These are phyloP conservation scores for Massariosphaeria phaeospora DNA, from an alignment of 495 filamentous ascomycete species.

Conservation along the genomic window DNA sequence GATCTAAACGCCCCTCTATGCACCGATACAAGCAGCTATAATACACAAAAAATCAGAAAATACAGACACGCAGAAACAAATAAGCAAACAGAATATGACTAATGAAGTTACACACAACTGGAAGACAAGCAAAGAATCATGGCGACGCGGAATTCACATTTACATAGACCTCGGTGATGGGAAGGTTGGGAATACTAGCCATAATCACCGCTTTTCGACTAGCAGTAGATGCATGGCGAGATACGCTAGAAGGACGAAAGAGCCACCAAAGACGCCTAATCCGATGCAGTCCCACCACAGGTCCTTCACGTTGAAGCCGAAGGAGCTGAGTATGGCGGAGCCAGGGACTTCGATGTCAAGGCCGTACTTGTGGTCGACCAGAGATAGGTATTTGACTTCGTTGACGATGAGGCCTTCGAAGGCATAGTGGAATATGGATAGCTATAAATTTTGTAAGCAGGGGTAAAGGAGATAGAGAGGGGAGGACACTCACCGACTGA, in stretches of 20 bases:
- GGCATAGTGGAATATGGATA: conserved; percentile 99
- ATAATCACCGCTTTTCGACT: conserved; percentile 73
- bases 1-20: too few species aligned
- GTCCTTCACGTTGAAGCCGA: conserved; percentile 80
- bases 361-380: conserved; percentile 87
- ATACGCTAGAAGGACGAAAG: conserved; percentile 86
- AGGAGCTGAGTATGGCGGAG: conserved; percentile 85
- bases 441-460: conserved; percentile 41
- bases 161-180: too few species aligned
- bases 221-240: conserved; percentile 87
- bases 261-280: conserved; percentile 72
- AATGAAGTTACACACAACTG: too few species aligned
- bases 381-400: conserved; percentile 83
- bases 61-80: too few species aligned
- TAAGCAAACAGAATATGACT: too few species aligned
- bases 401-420: conserved; percentile 98
- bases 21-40: too few species aligned
- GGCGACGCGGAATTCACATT: too few species aligned
- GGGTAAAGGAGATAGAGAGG: neutral
- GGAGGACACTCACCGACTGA: conserved; percentile 56
- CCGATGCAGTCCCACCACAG: conserved; percentile 83
- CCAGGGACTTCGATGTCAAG: conserved; percentile 95
- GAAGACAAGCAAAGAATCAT: too few species aligned
- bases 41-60: too few species aligned
- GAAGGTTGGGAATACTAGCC: too few species aligned